Base-by-base conservation (phyloP, 345 rosid genomes). In the Clarkia xantiana region DNA sequence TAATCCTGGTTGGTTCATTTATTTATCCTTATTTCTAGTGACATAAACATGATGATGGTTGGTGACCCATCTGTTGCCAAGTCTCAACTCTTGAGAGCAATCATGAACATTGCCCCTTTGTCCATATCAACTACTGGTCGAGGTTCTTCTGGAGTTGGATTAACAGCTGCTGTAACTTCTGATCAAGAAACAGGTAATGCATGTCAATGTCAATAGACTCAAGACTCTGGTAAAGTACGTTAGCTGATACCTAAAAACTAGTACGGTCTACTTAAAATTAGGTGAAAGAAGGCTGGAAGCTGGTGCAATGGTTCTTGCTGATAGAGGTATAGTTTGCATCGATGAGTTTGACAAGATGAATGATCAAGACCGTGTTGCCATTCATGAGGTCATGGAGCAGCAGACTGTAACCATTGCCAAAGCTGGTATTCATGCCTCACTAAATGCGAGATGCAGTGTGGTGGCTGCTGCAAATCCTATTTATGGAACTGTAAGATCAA, bases 51-150 rank as follows among this genome's bases (percentile, higher is more conserved):
- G 98, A 86, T 91, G 98, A 91, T 91, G 98, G 96, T 91, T 57
- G 98, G 98, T 62, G 98, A 91, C 71, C 98, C 98, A 53, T 91
- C 98, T 52, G 96, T 91, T 69, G 98, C 98, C 44, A 91, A 91
- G 58, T 91, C 98, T 64, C 98, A 91, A 68, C 94, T 91, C 55
- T 59, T 91, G 63, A 76, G 98, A 67, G 98, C 98, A 25, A 91
- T 91, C 52, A 80, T 91, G 78, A 91, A 86, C 62, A 86, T 91
- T 60, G 95, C 98, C 63, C 98, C 98, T n/a, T 71, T 91, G 71
- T 94, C 98, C 48, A 86, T 86, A 69, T 91, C 98, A 71, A 91
- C 96, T 44, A 91, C 96, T 41, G 98, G 98, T 14, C 94, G 98
- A 18, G 98, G 98, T 51, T 91, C 98, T 68, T 91, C 98, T 13